Evolutionary conservation across 2,329 filamentous ascomycete species (phyloP).

Genomic region (Aureobasidium sp.): DNA sequence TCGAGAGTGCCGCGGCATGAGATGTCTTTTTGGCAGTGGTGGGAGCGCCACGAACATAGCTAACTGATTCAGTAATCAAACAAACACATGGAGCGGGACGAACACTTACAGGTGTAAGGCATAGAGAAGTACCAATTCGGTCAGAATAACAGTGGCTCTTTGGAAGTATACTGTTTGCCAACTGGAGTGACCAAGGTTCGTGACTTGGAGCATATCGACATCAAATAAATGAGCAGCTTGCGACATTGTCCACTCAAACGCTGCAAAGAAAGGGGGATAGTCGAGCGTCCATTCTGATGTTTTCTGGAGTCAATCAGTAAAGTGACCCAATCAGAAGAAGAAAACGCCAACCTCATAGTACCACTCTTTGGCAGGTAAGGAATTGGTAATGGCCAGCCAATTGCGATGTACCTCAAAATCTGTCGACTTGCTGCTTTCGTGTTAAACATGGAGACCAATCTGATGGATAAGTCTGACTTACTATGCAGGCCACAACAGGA

Average conservation of each 20-base stretch:
- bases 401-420: slow-evolving; percentile 99
- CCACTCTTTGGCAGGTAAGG: slow-evolving; percentile 79
- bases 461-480: slow-evolving; percentile 43
- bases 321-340: not conserved
- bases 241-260: slow-evolving; percentile 89
- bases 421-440: slow-evolving; percentile 73
- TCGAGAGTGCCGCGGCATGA: slow-evolving; percentile 79
- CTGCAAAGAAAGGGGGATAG: slow-evolving; percentile 96
- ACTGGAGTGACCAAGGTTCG: slow-evolving; percentile 77
- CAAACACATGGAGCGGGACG: not conserved
- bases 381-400: slow-evolving; percentile 94
- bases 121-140: slow-evolving; percentile 76
- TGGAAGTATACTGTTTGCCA: slow-evolving; percentile 96
- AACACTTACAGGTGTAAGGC: slow-evolving; percentile 63
- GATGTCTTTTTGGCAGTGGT: slow-evolving; percentile 62
- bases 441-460: slow-evolving; percentile 18
- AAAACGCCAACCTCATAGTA: slow-evolving; percentile 67
- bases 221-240: slow-evolving; percentile 72
- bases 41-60: slow-evolving; percentile 68
- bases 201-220: slow-evolving; percentile 71
- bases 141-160: slow-evolving; percentile 74
- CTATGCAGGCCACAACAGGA: slow-evolving; percentile 92
- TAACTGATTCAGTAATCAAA: slow-evolving; percentile 32
- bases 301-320: slow-evolving; percentile 44
- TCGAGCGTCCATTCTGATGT: slow-evolving; percentile 99